Base-by-base conservation (phyloP, 129 eudicot genomes). In the Apium graveolens region DNA sequence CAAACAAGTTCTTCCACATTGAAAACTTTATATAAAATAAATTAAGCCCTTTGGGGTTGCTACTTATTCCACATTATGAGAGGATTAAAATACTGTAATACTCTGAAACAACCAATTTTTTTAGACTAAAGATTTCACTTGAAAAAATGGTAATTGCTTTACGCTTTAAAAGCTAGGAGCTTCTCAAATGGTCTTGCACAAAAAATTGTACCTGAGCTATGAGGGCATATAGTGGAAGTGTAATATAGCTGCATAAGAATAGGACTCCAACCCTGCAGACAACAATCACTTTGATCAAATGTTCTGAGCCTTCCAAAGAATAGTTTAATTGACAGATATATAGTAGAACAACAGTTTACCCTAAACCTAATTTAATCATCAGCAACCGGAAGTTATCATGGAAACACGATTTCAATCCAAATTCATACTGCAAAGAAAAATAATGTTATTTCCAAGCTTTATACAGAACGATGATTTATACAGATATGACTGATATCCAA, bases 151-250 rank as follows among this genome's bases (percentile, higher is more conserved):
- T 20, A 69, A 37, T 37, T 35, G 26, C 13, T 16, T 37, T 5
- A 70, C 1, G 31, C 27, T 38, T 2, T 20, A 6, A 41, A 38
- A 71, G 24, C 20, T 39, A 71, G 31, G 12, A n/a, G 32, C 51
- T 39, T 38, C 24, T 21, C 51, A 39, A 71, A 24, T 71, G 6
- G 4, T 71, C 55, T 46, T 42, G 48, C 9, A 49, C 51, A 12
- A 29, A 41, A 62, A 44, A 42, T 45, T 21, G 68, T 77, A 90
- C 97, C 88, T 88, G 96, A 32, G 97, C 86, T 32, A 90, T 91
- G 17, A 88, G 88, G 77, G 93, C 93, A 44, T 88, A 92, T 4
- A 90, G 80, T 48, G 97, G 96, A 70, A 90, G 96, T 35, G 93
- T 90, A 44, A 89, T 90, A 43, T 90, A 90, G 78, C 97, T 90